Evolutionary conservation across 2,329 filamentous ascomycete genomes (phyloP).

Genomic region (Cladosporium sp.): DNA sequence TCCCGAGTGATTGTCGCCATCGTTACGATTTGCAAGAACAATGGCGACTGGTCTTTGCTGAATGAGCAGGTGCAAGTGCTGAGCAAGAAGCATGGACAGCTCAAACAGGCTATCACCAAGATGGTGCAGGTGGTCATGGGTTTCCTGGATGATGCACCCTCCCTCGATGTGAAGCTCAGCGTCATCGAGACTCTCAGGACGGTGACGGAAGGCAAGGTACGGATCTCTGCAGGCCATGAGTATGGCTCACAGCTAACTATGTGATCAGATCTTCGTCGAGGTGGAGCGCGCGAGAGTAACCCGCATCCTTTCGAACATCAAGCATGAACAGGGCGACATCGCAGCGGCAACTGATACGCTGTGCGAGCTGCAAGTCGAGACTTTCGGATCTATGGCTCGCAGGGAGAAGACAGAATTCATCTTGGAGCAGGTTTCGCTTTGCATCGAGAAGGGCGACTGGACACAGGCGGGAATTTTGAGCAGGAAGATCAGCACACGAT

Average conservation of each 20-base stretch:
- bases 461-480: slow-evolving; percentile 88
- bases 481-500: slow-evolving; percentile 94
- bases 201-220: slow-evolving; percentile 90
- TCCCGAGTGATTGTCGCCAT: slow-evolving; percentile 82
- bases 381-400: slow-evolving; percentile 94
- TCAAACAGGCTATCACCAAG: slow-evolving; percentile 97
- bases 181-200: slow-evolving; percentile 93
- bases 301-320: slow-evolving; percentile 92
- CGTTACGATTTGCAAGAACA: slow-evolving; percentile 89
- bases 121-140: slow-evolving; percentile 97
- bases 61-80: slow-evolving; percentile 94
- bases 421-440: slow-evolving; percentile 85
- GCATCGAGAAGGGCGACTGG: slow-evolving; percentile 94
- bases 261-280: slow-evolving; percentile 84
- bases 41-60: slow-evolving; percentile 85
- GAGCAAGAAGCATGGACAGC: slow-evolving; percentile 99
- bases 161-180: slow-evolving; percentile 78
- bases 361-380: slow-evolving; percentile 97
- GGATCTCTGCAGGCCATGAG: slow-evolving; percentile 14
- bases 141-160: slow-evolving; percentile 82
- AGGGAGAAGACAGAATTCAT: slow-evolving; percentile 99
- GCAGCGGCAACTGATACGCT: slow-evolving; percentile 86
- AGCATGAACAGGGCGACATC: slow-evolving; percentile 89
- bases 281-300: slow-evolving; percentile 95
- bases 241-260: background rate